Evolutionary conservation across 202 grass and related monocot species (phyloP).

Genomic region (Alloteropsis angusta): DNA sequence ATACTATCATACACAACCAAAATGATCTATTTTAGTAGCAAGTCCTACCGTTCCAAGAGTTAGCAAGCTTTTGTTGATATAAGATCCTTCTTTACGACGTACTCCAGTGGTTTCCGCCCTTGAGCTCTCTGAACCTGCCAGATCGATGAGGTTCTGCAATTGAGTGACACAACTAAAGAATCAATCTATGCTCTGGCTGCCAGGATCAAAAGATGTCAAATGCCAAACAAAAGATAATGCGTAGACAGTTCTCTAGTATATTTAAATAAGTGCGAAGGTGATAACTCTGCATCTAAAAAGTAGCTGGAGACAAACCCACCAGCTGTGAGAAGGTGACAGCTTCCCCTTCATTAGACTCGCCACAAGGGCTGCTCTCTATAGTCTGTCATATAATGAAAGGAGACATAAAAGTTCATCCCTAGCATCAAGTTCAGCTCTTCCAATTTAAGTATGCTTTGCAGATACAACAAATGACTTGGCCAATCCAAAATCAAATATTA

Average conservation of each 20-base stretch:
- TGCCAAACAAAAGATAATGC: not conserved
- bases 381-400: slow-evolving; percentile 48
- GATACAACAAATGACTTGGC: not conserved
- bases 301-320: slow-evolving; percentile 46
- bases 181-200: slow-evolving; percentile 22
- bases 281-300: not conserved
- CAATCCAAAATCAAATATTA: not conserved
- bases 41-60: slow-evolving; percentile 87
- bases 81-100: slow-evolving; percentile 95
- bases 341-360: slow-evolving; percentile 73
- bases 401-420: slow-evolving; percentile 11
- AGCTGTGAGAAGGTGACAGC: slow-evolving; percentile 90
- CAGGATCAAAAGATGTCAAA: not conserved
- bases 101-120: slow-evolving; percentile 94
- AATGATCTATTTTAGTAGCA: slow-evolving; percentile 3
- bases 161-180: slow-evolving; percentile 34
- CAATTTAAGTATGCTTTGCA: slow-evolving; percentile 1
- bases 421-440: slow-evolving; percentile 15
- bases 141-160: slow-evolving; percentile 99
- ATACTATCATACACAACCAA: not conserved
- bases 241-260: not conserved
- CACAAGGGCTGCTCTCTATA: slow-evolving; percentile 87
- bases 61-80: slow-evolving; percentile 99
- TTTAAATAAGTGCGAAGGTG: slow-evolving; percentile 6
- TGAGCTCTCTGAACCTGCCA: slow-evolving; percentile 99